Evolutionary conservation across 2,329 filamentous ascomycete species (phyloP).

Genomic region (Orbilia blumenaviensis): DNA sequence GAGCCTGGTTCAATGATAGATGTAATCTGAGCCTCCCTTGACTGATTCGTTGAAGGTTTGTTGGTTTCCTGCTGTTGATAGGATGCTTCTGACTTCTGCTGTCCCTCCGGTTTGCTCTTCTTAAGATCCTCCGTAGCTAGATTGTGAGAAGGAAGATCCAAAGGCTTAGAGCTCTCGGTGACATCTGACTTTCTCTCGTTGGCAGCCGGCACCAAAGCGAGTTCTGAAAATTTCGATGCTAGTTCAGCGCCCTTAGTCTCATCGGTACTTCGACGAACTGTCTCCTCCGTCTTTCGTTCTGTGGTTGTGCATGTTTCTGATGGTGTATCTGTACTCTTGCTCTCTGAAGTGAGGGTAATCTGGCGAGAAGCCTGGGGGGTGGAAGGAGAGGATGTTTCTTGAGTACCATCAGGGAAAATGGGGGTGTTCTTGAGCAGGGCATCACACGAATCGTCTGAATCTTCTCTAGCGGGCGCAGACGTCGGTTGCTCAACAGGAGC

Average conservation of each 20-base stretch:
- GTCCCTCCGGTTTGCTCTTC: neutral
- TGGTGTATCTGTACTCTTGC: neutral
- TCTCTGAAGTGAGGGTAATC: constrained; percentile 3
- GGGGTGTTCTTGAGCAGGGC: constrained; percentile 39
- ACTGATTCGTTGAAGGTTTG: neutral
- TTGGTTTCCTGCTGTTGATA: neutral
- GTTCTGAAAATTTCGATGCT: neutral
- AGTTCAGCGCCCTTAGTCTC: neutral
- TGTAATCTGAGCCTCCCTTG: neutral
- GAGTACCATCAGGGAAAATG: constrained; percentile 12
- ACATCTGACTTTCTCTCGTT: neutral
- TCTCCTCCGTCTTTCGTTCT: neutral
- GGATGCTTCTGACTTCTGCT: neutral
- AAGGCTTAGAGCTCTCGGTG: neutral
- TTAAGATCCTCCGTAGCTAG: no score
- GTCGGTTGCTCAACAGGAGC: neutral
- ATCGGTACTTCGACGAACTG: neutral
- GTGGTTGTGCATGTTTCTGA: neutral
- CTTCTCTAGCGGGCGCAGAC: constrained; percentile 3
- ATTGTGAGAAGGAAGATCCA: neutral
- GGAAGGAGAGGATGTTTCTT: constrained; percentile 6
- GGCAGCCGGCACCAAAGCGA: neutral
- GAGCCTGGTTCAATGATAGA: neutral
- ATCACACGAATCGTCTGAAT: constrained; percentile 44
- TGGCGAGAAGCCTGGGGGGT: neutral